Evolutionary conservation across 768 basidiomycete species (phyloP), one percentile per base, ranked within the genome.

Genomic region (Cystofilobasidium ferigula): DNA sequence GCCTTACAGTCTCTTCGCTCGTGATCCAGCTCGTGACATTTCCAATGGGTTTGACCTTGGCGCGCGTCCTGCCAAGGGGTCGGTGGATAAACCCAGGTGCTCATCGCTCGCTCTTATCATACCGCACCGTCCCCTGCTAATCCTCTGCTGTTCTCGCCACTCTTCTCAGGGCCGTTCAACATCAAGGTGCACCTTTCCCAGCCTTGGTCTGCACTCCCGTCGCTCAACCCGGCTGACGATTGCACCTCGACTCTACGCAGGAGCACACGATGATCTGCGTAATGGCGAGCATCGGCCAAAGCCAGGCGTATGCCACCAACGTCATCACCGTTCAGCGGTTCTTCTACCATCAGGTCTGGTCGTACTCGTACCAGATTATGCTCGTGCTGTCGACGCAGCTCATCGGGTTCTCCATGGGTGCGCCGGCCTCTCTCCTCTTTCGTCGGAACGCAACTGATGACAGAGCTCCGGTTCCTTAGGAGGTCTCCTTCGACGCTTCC

Each of bases 401-500:
- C 24, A 68, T 68, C 22, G 67, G 67, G 10, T 68, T 68, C 57
- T 68, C 67, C 13, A 40, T 68, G 45, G 67, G 67, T 35, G 20
- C 7, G 24, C 7, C 30, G 18, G 6, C 26, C 14, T 24, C 45
- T 48, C 45, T 42, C 10, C 40, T 42, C 40, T 10, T 10, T 10
- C 40, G 40, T 10, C 40, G 10, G n/a, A 42, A 10, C 40, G 10
- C 40, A 20, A 42, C 40, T 42, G 40, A 42, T 20, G 10, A 10
- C 10, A 10, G 10, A 42, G 20, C n/a, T 42, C 40, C 20, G 10
- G 20, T 20, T 20, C 40, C 20, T 42, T 20, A 53, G 67, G 62
- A 34, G 70, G 70, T n/a, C 53, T 71, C 28, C 40, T 57, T 10
- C 51, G 70, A 9, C 58, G 64, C 0, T 71, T 71, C 66, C 69